phyloP scores from a whole-genome alignment of 164 flowering plant genomes.

The Pachysandra terminalis region DNA sequence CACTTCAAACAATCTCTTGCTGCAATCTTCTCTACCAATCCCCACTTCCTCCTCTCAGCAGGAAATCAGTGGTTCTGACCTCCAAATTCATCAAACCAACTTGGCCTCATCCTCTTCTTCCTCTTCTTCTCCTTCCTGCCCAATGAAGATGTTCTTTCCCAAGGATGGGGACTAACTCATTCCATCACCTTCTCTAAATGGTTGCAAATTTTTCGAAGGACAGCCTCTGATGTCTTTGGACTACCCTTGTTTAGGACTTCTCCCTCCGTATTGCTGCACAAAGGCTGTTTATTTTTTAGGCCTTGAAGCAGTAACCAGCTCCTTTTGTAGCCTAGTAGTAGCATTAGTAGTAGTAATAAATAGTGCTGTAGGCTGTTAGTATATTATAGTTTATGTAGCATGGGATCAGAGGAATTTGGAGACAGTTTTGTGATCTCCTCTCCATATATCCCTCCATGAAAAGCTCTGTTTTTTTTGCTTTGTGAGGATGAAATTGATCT shows the following conservation, averaged over 20 bases:
- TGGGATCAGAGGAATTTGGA: slow-evolving; percentile 24
- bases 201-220: slow-evolving; percentile 35
- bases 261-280: slow-evolving; percentile 13
- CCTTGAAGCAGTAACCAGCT: slow-evolving; percentile 21
- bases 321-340: neutral
- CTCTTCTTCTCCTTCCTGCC: slow-evolving; percentile 35
- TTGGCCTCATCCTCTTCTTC: slow-evolving; percentile 21
- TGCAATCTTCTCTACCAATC: slow-evolving; percentile 33
- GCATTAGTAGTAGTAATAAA: neutral
- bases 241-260: no score
- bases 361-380: neutral
- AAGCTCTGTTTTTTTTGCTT: slow-evolving; percentile 22
- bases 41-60: slow-evolving; percentile 21
- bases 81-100: slow-evolving; percentile 23
- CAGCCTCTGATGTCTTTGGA: no score
- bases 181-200: neutral
- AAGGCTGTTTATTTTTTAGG: slow-evolving; percentile 40
- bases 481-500: neutral
- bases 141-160: slow-evolving; percentile 38
- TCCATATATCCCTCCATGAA: slow-evolving; percentile 15
- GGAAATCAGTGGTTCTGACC: slow-evolving; percentile 18
- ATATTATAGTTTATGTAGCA: neutral
- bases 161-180: slow-evolving; percentile 29
- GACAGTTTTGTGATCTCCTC: slow-evolving; percentile 54
- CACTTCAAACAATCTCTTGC: slow-evolving; percentile 34